phyloP scores from a whole-genome alignment of 306 rosid species.

The Cicer cuneatum region DNA sequence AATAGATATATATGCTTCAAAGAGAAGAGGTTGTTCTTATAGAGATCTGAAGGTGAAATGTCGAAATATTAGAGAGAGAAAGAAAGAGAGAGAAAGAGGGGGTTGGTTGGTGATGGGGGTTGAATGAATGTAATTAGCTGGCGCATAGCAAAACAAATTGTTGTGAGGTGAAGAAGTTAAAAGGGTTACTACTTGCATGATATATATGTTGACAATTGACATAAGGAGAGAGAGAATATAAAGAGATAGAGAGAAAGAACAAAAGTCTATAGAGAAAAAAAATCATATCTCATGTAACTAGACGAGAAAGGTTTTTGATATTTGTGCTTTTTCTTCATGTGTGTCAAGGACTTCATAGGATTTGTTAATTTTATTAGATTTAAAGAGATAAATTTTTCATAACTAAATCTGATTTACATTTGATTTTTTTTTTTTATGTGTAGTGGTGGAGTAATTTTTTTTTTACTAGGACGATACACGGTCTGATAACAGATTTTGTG shows the following conservation, averaged over 20 bases:
- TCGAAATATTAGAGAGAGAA: conserved; percentile 50
- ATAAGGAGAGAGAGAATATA: conserved; percentile 15
- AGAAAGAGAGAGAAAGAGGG: conserved; percentile 42
- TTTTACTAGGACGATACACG: too few relatives aligned
- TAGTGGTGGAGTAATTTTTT: too few relatives aligned
- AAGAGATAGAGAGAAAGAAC: background rate
- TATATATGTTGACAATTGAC: conserved; percentile 61
- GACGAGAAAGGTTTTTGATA: conserved; percentile 55
- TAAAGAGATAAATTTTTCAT: too few relatives aligned
- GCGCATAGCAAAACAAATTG: conserved; percentile 61
- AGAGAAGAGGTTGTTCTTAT: conserved; percentile 12
- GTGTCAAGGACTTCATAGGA: too few relatives aligned
- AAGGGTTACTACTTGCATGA: conserved; percentile 69
- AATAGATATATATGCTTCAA: background rate
- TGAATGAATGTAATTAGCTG: conserved; percentile 67
- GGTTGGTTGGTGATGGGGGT: conserved; percentile 64
- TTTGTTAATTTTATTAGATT: too few relatives aligned
- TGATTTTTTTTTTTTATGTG: too few relatives aligned
- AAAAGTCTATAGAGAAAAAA: conserved; percentile 48
- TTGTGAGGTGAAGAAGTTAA: conserved; percentile 61
- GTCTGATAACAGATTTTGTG: too few relatives aligned
- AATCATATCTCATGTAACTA: conserved; percentile 50
- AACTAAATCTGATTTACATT: too few relatives aligned
- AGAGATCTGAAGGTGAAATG: conserved; percentile 82
- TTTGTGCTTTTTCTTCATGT: conserved; percentile 16